A percentile compares a stretch with the other conserved stretches of the same genome.
These are phyloP conservation scores for Xylaria multiplex DNA, from an alignment of 2,329 filamentous ascomycete species.

Conservation along the genomic window DNA sequence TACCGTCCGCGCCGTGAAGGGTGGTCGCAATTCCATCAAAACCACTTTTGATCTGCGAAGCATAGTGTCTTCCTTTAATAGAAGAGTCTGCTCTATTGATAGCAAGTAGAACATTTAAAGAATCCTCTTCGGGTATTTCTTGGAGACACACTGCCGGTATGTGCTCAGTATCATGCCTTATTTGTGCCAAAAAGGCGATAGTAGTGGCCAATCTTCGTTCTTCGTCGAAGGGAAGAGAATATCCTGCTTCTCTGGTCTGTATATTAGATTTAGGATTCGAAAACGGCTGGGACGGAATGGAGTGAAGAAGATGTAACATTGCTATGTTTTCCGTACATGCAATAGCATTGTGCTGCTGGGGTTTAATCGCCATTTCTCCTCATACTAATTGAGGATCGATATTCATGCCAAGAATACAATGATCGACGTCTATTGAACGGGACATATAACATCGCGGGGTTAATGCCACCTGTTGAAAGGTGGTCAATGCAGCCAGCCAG, in stretches of 20 bases:
- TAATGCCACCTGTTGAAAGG: not conserved
- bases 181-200: slow-evolving; percentile 51
- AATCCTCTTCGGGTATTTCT: slow-evolving; percentile 35
- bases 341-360: slow-evolving; percentile 17
- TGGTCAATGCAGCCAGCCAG: slow-evolving; percentile 1
- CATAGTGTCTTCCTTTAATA: not conserved
- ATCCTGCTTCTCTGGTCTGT: slow-evolving; percentile 26
- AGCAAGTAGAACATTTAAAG: slow-evolving; percentile 47
- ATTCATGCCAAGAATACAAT: not conserved
- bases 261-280: slow-evolving; percentile 30
- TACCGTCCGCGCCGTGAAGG: slow-evolving; percentile 4
- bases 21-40: slow-evolving; percentile 16
- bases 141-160: slow-evolving; percentile 51
- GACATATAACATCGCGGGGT: slow-evolving; percentile 14
- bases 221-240: slow-evolving; percentile 48
- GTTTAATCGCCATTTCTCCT: slow-evolving; percentile 5
- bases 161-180: slow-evolving; percentile 44
- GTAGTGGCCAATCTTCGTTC: slow-evolving; percentile 47
- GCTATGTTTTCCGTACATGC: slow-evolving; percentile 46
- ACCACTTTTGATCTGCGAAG: not conserved
- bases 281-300: slow-evolving; percentile 39
- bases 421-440: not conserved
- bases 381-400: too few species aligned
- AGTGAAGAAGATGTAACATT: slow-evolving; percentile 44
- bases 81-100: slow-evolving; percentile 47